Conservation (phyloP, 2,329 filamentous ascomycete genomes). For the Xylaria sp. region DNA sequence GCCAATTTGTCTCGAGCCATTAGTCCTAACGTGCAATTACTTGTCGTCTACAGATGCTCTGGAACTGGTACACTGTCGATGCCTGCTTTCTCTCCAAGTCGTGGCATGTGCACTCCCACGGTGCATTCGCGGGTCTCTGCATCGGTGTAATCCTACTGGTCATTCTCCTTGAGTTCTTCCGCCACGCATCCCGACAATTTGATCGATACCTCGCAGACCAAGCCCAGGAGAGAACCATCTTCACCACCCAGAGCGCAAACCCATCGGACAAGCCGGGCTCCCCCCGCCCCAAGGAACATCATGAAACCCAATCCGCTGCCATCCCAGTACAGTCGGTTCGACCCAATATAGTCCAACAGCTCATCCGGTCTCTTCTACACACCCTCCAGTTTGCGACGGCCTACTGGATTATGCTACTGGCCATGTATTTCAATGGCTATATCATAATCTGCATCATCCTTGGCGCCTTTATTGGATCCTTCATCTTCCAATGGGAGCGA, state of each 20-base stretch:
- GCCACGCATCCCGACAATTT: constrained; percentile 76
- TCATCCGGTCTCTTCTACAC: constrained; percentile 74
- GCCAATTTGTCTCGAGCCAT: not conserved
- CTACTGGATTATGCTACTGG: constrained; percentile 79
- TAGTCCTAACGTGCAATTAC: not conserved
- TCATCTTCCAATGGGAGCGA: constrained; percentile 79
- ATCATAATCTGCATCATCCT: constrained; percentile 85
- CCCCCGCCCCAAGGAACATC: constrained; percentile 33
- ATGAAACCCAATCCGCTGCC: not conserved
- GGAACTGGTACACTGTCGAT: constrained; percentile 82
- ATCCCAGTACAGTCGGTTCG: constrained; percentile 54
- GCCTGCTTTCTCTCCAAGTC: constrained; percentile 76
- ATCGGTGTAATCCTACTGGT: constrained; percentile 82
- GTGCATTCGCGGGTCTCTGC: constrained; percentile 82
- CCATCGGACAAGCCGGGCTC: constrained; percentile 44
- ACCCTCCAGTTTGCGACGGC: constrained; percentile 78
- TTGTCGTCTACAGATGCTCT: constrained; percentile 71
- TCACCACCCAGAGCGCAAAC: constrained; percentile 29
- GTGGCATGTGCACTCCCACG: constrained; percentile 78
- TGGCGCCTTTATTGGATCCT: constrained; percentile 77
- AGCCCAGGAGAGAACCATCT: constrained; percentile 50
- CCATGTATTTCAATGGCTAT: constrained; percentile 76
- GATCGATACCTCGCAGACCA: constrained; percentile 70
- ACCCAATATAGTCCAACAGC: constrained; percentile 73
- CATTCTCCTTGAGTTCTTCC: constrained; percentile 76